These are phyloP conservation scores for Alternaria novae-zelandiae DNA, from an alignment of 2,329 filamentous ascomycete genomes.

Conservation along the genomic window DNA sequence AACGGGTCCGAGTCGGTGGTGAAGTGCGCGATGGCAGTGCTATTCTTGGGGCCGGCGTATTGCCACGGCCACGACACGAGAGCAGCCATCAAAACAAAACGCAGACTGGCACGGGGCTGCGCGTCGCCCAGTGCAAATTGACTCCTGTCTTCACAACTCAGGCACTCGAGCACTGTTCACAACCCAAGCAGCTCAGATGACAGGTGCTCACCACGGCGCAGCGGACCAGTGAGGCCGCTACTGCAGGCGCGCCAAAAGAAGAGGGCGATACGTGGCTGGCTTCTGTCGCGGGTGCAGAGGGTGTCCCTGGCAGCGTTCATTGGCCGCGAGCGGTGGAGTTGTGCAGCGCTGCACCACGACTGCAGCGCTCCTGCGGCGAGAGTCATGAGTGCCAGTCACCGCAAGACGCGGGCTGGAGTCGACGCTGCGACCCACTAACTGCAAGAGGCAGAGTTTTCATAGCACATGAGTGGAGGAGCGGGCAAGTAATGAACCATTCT, in stretches of 20 bases:
- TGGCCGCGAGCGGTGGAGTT: slow-evolving; percentile 24
- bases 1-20: slow-evolving; percentile 16
- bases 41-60: slow-evolving; percentile 5
- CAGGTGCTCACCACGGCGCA: slow-evolving; percentile 14
- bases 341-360: slow-evolving; percentile 39
- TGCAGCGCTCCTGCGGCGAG: slow-evolving; percentile 21
- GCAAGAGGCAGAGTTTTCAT: slow-evolving; percentile 28
- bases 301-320: slow-evolving; percentile 35
- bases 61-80: slow-evolving; percentile 2
- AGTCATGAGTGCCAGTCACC: slow-evolving; percentile 31
- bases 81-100: slow-evolving; percentile 6
- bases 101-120: neutral
- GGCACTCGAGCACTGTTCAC: slow-evolving; percentile 5
- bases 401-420: slow-evolving; percentile 23
- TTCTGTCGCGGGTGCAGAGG: slow-evolving; percentile 26
- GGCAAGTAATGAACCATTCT: slow-evolving; percentile 27
- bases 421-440: slow-evolving; percentile 26
- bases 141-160: slow-evolving; percentile 25
- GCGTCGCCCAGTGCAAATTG: neutral
- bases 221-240: slow-evolving; percentile 15
- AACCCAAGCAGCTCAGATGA: slow-evolving; percentile 5
- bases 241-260: slow-evolving; percentile 19
- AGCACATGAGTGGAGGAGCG: slow-evolving; percentile 22
- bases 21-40: neutral
- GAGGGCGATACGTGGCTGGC: slow-evolving; percentile 37